Percentiles rank a stretch among this genome's conserved stretches.
phyloP scores from a whole-genome alignment of 2,329 filamentous ascomycete species.

The Paraphoma chrysanthemicola region DNA sequence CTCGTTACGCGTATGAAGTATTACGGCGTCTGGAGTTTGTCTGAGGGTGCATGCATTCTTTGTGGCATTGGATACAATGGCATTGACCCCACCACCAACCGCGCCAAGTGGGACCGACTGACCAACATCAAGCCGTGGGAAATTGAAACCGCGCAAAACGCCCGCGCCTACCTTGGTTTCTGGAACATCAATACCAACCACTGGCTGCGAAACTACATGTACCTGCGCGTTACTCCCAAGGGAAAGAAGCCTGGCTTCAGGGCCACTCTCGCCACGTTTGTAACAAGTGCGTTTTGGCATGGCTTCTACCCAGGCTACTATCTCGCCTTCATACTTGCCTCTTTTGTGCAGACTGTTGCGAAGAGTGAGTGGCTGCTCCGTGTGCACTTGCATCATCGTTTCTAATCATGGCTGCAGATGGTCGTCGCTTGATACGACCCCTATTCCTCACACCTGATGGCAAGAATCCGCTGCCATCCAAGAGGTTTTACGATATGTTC shows the following conservation, averaged over 20 bases:
- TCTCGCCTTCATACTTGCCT: slow-evolving; percentile 84
- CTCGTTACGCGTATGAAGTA: slow-evolving; percentile 88
- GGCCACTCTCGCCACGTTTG: slow-evolving; percentile 91
- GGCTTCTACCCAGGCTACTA: slow-evolving; percentile 98
- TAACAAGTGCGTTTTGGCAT: slow-evolving; percentile 96
- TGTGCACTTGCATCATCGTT: neutral
- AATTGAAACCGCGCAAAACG: slow-evolving; percentile 91
- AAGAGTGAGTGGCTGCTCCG: slow-evolving; percentile 74
- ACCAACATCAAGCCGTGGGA: slow-evolving; percentile 87
- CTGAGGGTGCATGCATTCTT: slow-evolving; percentile 93
- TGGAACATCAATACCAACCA: slow-evolving; percentile 99
- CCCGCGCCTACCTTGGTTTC: slow-evolving; percentile 84
- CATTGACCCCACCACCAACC: slow-evolving; percentile 82
- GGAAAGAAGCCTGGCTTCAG: slow-evolving; percentile 97
- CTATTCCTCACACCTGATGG: slow-evolving; percentile 88
- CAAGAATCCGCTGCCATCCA: slow-evolving; percentile 61
- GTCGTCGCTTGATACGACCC: slow-evolving; percentile 85
- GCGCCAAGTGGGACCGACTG: slow-evolving; percentile 86
- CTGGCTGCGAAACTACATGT: slow-evolving; percentile 96
- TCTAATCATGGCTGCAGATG: slow-evolving; percentile 64
- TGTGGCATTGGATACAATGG: slow-evolving; percentile 94
- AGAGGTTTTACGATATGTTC: slow-evolving; percentile 84
- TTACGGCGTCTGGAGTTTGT: slow-evolving; percentile 93
- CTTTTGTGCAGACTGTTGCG: slow-evolving; percentile 88
- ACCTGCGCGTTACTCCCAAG: slow-evolving; percentile 90